Evolutionary conservation across 2,329 filamentous ascomycete genomes (phyloP).

Genomic region (Aspergillus latus): DNA sequence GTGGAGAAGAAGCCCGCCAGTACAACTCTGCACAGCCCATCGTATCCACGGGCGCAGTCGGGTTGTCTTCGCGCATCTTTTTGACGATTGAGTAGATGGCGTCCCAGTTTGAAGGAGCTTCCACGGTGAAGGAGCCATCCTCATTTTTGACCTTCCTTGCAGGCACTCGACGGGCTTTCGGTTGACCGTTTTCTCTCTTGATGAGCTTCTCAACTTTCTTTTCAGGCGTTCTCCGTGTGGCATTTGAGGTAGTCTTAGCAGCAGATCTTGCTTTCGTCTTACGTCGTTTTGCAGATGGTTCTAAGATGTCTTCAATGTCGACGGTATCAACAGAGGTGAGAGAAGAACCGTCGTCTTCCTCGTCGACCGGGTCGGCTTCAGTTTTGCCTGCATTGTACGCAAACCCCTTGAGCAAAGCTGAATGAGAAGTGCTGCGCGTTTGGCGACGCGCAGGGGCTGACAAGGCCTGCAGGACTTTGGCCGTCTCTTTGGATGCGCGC

Average conservation of each 20-base stretch:
- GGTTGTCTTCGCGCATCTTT: slow-evolving; percentile 70
- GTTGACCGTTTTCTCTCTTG: slow-evolving; percentile 17
- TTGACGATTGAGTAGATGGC: slow-evolving; percentile 75
- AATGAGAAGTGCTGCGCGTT: slow-evolving; percentile 41
- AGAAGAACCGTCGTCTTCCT: slow-evolving; percentile 34
- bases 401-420: slow-evolving; percentile 30
- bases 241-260: slow-evolving; percentile 2
- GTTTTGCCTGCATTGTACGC: slow-evolving; percentile 23
- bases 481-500: slow-evolving; percentile 58
- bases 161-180: slow-evolving; percentile 39
- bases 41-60: slow-evolving; percentile 82
- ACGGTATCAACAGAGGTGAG: slow-evolving; percentile 38
- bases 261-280: slow-evolving; percentile 44
- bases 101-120: slow-evolving; percentile 79
- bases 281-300: slow-evolving; percentile 47
- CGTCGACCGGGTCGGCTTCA: slow-evolving; percentile 30
- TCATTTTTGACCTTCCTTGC: slow-evolving; percentile 43
- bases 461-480: slow-evolving; percentile 55
- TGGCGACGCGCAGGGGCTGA: slow-evolving; percentile 45
- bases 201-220: slow-evolving; percentile 1
- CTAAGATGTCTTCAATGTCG: slow-evolving; percentile 61
- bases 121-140: slow-evolving; percentile 37
- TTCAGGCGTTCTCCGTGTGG: slow-evolving; percentile 1
- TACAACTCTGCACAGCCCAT: slow-evolving; percentile 76
- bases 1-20: slow-evolving; percentile 44